These are phyloP conservation scores for Akanthomyces lecanii DNA, from an alignment of 2,329 filamentous ascomycete species.

Conservation along the genomic window DNA sequence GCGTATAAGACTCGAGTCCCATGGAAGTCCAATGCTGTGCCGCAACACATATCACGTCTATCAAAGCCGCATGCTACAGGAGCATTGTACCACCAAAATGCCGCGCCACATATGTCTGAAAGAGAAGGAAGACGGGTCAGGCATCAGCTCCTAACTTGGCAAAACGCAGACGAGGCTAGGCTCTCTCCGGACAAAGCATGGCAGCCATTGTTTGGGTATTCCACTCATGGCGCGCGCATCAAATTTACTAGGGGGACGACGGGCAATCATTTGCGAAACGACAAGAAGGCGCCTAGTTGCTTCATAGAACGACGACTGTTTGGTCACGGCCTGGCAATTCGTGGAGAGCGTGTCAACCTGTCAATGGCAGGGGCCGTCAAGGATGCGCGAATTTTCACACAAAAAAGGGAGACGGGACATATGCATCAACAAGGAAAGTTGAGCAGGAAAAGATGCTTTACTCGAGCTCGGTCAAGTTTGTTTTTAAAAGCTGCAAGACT, in stretches of 20 bases:
- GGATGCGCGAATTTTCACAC: too few relatives aligned
- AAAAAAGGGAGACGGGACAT: too few relatives aligned
- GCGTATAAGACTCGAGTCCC: slow-evolving; percentile 15
- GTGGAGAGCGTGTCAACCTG: too few relatives aligned
- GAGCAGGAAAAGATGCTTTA: neutral
- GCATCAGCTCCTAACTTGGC: neutral
- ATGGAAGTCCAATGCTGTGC: neutral
- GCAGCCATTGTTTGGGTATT: neutral
- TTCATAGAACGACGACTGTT: neutral
- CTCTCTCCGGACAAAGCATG: neutral
- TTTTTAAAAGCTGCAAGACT: neutral
- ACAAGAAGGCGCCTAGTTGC: neutral
- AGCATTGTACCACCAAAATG: neutral
- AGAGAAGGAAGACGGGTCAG: neutral
- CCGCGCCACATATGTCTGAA: neutral
- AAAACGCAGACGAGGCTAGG: neutral
- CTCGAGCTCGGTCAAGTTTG: neutral
- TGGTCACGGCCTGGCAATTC: neutral
- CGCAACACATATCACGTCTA: neutral
- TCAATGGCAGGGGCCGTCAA: neutral
- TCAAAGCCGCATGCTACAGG: neutral
- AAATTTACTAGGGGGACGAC: neutral
- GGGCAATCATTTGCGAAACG: neutral
- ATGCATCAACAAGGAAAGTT: neutral
- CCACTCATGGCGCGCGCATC: too few relatives aligned